A percentile compares a stretch with the other conserved stretches of the same genome.
phyloP scores from a whole-genome alignment of 2,329 filamentous ascomycete genomes.

The Fusarium continuum region DNA sequence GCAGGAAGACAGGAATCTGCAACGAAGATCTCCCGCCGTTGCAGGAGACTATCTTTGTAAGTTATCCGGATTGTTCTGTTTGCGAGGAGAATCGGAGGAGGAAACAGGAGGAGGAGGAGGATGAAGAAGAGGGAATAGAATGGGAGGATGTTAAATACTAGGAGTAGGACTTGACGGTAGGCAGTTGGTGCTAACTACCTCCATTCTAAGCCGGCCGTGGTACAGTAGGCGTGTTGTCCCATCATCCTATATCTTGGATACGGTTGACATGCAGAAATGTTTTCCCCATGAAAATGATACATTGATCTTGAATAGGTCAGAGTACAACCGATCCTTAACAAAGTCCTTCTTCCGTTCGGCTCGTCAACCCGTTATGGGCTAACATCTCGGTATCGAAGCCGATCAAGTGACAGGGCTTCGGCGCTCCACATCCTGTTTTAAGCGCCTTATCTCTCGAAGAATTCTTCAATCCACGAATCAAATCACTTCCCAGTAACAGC shows the following conservation, averaged over 20 bases:
- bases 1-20: background rate
- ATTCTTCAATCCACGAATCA: background rate
- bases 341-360: background rate
- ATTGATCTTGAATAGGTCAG: no score
- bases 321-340: background rate
- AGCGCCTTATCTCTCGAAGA: background rate
- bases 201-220: no score
- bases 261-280: no score
- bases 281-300: no score
- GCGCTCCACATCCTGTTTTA: background rate
- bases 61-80: background rate
- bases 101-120: background rate
- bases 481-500: rapidly evolving
- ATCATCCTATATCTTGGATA: no score
- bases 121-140: no score
- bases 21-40: background rate
- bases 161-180: background rate
- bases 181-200: no score
- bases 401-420: conserved; percentile 16
- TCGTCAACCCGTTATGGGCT: background rate
- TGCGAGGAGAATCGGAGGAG: background rate
- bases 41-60: background rate
- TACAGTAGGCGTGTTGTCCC: no score
- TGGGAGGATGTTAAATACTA: background rate
- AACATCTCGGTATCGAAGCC: background rate